phyloP scores from a whole-genome alignment of 331 rosid species.

The Quercus phellos region DNA sequence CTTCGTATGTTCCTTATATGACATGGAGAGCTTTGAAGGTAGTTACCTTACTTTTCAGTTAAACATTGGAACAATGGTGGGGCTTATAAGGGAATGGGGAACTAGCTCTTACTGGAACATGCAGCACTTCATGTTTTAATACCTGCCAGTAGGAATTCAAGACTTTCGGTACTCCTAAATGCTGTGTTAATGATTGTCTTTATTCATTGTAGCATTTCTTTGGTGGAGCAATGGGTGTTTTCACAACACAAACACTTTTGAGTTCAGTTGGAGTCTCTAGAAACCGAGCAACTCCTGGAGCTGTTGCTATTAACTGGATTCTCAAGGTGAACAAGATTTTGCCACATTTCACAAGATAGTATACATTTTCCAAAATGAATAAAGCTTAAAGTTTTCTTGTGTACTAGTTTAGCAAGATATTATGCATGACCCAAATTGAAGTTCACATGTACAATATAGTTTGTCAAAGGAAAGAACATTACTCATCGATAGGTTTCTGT shows the following conservation, averaged over 20 bases:
- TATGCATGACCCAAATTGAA: background rate
- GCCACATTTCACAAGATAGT: background rate
- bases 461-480: too few relatives aligned
- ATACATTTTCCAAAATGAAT: background rate
- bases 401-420: background rate
- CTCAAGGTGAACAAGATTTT: conserved; percentile 55
- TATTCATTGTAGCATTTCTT: conserved; percentile 63
- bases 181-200: background rate
- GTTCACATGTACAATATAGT: background rate
- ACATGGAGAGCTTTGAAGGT: conserved; percentile 98
- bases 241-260: conserved; percentile 90
- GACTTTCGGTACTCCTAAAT: background rate
- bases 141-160: background rate
- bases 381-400: background rate
- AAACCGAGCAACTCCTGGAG: conserved; percentile 69
- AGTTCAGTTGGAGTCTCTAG: conserved; percentile 83
- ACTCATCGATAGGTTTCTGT: too few relatives aligned
- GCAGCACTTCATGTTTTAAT: too few relatives aligned
- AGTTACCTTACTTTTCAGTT: background rate
- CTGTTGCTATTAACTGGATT: conserved; percentile 97
- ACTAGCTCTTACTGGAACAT: background rate
- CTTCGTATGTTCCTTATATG: conserved; percentile 97
- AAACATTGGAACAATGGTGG: background rate
- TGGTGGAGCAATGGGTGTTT: conserved; percentile 99
- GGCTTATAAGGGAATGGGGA: background rate